Percentiles rank a stretch among this genome's conserved stretches.
phyloP scores from a whole-genome alignment of 768 basidiomycete species.

The Mycena haematopus region DNA sequence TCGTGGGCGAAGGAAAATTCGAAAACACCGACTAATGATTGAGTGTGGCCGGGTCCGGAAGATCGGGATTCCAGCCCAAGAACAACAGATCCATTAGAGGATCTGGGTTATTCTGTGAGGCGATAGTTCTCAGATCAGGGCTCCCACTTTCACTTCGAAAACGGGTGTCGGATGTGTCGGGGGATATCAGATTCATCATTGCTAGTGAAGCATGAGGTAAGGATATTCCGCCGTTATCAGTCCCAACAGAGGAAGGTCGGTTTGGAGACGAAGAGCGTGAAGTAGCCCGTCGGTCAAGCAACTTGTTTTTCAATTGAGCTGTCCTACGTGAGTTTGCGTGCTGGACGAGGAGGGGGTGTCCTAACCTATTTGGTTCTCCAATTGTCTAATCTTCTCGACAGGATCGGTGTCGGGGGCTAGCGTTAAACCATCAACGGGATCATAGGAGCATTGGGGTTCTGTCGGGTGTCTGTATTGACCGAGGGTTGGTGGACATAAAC shows the following conservation, averaged over 20 bases:
- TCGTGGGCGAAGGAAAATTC: slow-evolving; percentile 13
- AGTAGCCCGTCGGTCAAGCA: slow-evolving; percentile 57
- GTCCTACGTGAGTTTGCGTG: slow-evolving; percentile 22
- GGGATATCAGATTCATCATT: slow-evolving; percentile 47
- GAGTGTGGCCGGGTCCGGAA: slow-evolving; percentile 76
- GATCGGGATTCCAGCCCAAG: slow-evolving; percentile 85
- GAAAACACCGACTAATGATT: slow-evolving; percentile 74
- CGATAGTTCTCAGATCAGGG: slow-evolving; percentile 52
- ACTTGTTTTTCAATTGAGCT: slow-evolving; percentile 70
- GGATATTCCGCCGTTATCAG: slow-evolving; percentile 46
- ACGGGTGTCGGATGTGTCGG: slow-evolving; percentile 44
- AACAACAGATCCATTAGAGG: slow-evolving; percentile 71
- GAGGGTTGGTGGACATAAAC: slow-evolving; percentile 11
- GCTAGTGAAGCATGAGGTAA: slow-evolving; percentile 53
- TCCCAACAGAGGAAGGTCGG: slow-evolving; percentile 31
- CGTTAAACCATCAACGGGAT: slow-evolving; percentile 82
- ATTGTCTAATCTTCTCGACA: slow-evolving; percentile 74
- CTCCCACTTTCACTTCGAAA: slow-evolving; percentile 56
- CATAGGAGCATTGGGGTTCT: slow-evolving; percentile 85
- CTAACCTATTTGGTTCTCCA: slow-evolving; percentile 80
- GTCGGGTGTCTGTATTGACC: slow-evolving; percentile 68
- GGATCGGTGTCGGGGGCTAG: slow-evolving; percentile 82
- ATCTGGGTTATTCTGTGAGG: slow-evolving; percentile 50
- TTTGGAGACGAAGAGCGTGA: slow-evolving; percentile 48
- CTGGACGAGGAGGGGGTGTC: slow-evolving; percentile 9